Evolutionary conservation across 2,329 filamentous ascomycete species (phyloP).

Genomic region (Ophiostoma pallidulum): DNA sequence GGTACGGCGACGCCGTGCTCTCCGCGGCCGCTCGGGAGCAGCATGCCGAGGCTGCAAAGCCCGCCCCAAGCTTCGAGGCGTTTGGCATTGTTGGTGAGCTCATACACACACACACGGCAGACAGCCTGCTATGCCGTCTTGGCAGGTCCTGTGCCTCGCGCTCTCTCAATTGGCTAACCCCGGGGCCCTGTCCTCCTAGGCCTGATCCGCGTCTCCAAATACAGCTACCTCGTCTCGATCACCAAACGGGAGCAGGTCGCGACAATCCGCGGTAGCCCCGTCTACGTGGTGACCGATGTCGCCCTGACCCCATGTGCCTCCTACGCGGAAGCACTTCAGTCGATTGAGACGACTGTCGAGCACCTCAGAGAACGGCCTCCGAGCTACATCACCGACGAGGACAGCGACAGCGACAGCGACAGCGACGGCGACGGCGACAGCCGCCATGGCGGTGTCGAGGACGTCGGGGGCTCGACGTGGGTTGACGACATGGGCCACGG

Average conservation of each 20-base stretch:
- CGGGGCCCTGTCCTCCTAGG: constrained; percentile 42
- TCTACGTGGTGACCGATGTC: constrained; percentile 84
- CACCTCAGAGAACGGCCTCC: constrained; percentile 30
- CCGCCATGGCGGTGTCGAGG: constrained; percentile 18
- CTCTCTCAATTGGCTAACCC: neutral
- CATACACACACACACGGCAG: too few relatives aligned
- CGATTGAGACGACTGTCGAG: constrained; percentile 53
- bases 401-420: constrained; percentile 39
- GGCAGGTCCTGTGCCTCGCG: too few relatives aligned
- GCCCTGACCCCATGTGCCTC: constrained; percentile 82
- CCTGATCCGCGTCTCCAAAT: constrained; percentile 69
- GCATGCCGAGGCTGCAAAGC: constrained; percentile 32
- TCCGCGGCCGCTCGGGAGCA: constrained; percentile 36
- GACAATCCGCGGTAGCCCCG: constrained; percentile 67
- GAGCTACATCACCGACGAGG: constrained; percentile 25
- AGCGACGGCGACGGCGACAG: constrained; percentile 14
- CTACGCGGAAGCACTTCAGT: constrained; percentile 60
- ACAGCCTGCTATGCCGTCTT: neutral
- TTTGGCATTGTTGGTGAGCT: constrained; percentile 50
- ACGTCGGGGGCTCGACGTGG: constrained; percentile 9
- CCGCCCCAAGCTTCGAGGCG: constrained; percentile 46
- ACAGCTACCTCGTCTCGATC: constrained; percentile 79
- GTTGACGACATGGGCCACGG: constrained; percentile 10
- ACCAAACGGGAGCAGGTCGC: constrained; percentile 81
- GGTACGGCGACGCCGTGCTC: constrained; percentile 53